Conservation (phyloP, 176 grass and related monocot species). For the Cenchrus fungigraminus region DNA sequence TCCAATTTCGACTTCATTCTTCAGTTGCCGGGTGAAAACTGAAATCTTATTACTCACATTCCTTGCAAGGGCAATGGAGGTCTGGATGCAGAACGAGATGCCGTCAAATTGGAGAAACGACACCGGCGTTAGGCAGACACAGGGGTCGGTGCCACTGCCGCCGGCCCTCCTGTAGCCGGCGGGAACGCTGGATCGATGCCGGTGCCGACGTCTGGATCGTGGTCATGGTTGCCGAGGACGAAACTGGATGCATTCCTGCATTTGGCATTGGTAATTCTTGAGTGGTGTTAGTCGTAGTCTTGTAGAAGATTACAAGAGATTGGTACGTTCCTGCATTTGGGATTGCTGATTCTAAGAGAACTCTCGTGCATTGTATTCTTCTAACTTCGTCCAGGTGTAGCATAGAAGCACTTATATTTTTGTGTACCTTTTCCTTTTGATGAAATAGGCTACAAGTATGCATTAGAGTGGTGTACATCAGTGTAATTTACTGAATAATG, state of each 20-base stretch:
- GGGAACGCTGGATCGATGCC: background rate
- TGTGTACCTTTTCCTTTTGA: background rate
- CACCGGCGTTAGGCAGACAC: constrained; percentile 43
- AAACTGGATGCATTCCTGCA: constrained; percentile 12
- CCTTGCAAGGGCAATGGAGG: constrained; percentile 49
- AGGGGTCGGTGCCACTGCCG: constrained; percentile 28
- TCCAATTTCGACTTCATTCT: constrained; percentile 6
- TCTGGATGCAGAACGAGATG: constrained; percentile 52
- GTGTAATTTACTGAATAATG: background rate
- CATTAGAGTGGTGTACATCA: background rate
- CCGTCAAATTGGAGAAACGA: constrained; percentile 39
- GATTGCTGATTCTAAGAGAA: background rate
- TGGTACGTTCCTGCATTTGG: background rate
- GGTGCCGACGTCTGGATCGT: constrained; percentile 10
- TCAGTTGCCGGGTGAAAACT: background rate
- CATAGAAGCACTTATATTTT: background rate
- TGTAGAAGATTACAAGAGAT: background rate
- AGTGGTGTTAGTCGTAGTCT: background rate
- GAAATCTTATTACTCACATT: background rate
- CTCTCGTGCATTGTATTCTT: background rate
- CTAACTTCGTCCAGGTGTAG: background rate
- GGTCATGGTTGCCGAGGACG: background rate
- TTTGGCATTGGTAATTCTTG: constrained; percentile 11
- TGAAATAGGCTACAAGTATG: background rate
- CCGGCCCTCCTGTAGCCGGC: constrained; percentile 34